Conservation (phyloP, 1,284 basidiomycete species). For the Cystobasidiaceae sp. region DNA sequence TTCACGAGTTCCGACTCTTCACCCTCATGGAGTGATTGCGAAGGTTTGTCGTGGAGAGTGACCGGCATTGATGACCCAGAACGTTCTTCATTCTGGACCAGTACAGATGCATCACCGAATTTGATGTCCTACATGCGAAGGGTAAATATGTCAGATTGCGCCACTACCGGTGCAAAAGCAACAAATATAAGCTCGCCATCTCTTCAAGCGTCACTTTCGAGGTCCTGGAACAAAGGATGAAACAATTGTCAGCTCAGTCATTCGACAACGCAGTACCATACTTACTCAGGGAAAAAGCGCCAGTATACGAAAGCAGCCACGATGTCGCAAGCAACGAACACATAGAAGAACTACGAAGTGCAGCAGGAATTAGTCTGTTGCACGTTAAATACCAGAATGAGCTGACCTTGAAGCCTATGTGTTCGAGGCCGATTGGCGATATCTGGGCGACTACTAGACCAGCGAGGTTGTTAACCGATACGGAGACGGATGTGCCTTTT, state of each 20-base stretch:
- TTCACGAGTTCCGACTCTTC: too few relatives aligned
- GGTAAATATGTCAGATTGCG: neutral
- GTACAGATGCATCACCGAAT: neutral
- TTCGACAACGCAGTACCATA: too few relatives aligned
- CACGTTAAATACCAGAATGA: neutral
- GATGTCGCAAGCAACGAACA: neutral
- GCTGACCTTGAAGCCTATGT: neutral
- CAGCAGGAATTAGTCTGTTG: neutral
- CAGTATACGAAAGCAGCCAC: neutral
- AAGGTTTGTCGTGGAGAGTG: too few relatives aligned
- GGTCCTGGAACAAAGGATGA: neutral
- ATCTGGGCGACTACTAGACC: neutral
- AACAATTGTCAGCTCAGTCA: too few relatives aligned
- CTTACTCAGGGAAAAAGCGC: neutral
- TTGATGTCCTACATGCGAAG: neutral
- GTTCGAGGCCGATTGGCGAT: neutral
- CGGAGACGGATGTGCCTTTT: neutral
- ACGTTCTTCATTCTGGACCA: too few relatives aligned
- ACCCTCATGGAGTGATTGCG: too few relatives aligned
- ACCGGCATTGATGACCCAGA: too few relatives aligned
- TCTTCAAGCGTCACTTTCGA: neutral
- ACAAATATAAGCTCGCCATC: neutral
- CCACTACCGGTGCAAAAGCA: neutral
- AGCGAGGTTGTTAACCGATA: neutral
- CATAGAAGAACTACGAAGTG: neutral